phyloP scores from a whole-genome alignment of 129 eudicot species.

The Escallonia rubra region DNA sequence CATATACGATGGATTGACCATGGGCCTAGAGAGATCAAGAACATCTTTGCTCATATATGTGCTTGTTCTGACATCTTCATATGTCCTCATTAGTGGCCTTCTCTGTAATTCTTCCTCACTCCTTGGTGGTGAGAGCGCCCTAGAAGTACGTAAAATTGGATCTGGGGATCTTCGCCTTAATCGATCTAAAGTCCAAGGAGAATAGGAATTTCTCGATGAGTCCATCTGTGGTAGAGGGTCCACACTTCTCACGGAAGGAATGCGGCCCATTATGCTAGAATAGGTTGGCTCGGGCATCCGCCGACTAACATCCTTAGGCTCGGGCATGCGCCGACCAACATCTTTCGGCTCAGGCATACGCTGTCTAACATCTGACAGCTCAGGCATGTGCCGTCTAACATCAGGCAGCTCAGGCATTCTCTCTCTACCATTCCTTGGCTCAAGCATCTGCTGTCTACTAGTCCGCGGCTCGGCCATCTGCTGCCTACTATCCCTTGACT shows the following conservation, averaged over 20 bases:
- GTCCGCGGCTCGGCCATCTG: slow-evolving; percentile 22
- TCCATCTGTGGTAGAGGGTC: slow-evolving; percentile 37
- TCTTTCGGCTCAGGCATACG: slow-evolving; percentile 28
- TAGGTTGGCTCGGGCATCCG: slow-evolving; percentile 29
- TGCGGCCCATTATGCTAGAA: slow-evolving; percentile 26
- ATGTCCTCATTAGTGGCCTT: slow-evolving; percentile 47
- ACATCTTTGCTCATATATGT: slow-evolving; percentile 45
- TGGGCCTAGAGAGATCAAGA: slow-evolving; percentile 45
- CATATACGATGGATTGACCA: slow-evolving; percentile 37
- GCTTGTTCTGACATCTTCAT: slow-evolving; percentile 49
- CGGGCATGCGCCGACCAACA: slow-evolving; percentile 25
- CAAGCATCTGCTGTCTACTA: slow-evolving; percentile 29
- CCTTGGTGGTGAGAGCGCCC: slow-evolving; percentile 52
- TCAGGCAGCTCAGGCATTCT: slow-evolving; percentile 22
- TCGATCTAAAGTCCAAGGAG: slow-evolving; percentile 70
- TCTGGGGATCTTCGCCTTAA: slow-evolving; percentile 77
- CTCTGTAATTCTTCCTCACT: slow-evolving; percentile 46
- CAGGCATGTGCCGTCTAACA: slow-evolving; percentile 28
- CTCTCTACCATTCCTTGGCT: slow-evolving; percentile 41
- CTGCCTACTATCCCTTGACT: slow-evolving; percentile 26
- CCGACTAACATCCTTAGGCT: slow-evolving; percentile 30
- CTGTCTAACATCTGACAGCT: slow-evolving; percentile 40
- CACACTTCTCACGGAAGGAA: slow-evolving; percentile 36
- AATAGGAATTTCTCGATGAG: slow-evolving; percentile 34
- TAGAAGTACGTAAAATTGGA: slow-evolving; percentile 32